Conservation (phyloP, 768 basidiomycete genomes). For the Exsudoporus frostii region DNA sequence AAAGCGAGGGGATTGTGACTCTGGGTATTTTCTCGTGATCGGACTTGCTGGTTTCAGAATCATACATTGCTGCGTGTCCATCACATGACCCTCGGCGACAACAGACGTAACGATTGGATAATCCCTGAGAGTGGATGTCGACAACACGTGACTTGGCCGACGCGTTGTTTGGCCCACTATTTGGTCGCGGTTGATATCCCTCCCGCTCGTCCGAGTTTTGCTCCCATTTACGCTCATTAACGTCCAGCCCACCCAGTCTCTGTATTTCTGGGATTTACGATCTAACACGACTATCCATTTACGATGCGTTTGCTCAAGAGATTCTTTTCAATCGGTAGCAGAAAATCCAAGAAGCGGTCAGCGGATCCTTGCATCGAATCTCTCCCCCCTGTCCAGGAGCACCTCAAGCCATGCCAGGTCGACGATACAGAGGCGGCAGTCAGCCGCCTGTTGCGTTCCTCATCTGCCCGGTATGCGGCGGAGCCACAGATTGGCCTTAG, state of each 20-base stretch:
- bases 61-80: background rate
- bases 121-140: background rate
- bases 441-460: slow-evolving; percentile 61
- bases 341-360: slow-evolving; percentile 50
- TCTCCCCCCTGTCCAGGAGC: slow-evolving; percentile 25
- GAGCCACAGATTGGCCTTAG: slow-evolving; percentile 54
- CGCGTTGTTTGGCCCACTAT: slow-evolving; percentile 37
- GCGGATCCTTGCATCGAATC: slow-evolving; percentile 25
- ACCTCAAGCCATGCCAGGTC: slow-evolving; percentile 21
- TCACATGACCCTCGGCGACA: slow-evolving; percentile 25
- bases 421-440: slow-evolving; percentile 47
- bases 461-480: slow-evolving; percentile 62
- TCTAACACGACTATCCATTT: slow-evolving; percentile 20
- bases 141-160: slow-evolving; percentile 16
- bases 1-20: background rate
- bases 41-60: slow-evolving; percentile 1
- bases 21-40: slow-evolving; percentile 27
- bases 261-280: slow-evolving; percentile 24
- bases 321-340: slow-evolving; percentile 65
- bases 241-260: slow-evolving; percentile 24
- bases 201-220: background rate
- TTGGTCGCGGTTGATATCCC: slow-evolving; percentile 40
- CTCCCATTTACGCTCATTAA: slow-evolving; percentile 20
- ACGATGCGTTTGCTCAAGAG: slow-evolving; percentile 70
- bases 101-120: too few species aligned